A percentile compares a stretch with the other conserved stretches of the same genome.
Evolutionary conservation across 1,139 yeast species (phyloP).

Genomic region (Pichia norvegensis): DNA sequence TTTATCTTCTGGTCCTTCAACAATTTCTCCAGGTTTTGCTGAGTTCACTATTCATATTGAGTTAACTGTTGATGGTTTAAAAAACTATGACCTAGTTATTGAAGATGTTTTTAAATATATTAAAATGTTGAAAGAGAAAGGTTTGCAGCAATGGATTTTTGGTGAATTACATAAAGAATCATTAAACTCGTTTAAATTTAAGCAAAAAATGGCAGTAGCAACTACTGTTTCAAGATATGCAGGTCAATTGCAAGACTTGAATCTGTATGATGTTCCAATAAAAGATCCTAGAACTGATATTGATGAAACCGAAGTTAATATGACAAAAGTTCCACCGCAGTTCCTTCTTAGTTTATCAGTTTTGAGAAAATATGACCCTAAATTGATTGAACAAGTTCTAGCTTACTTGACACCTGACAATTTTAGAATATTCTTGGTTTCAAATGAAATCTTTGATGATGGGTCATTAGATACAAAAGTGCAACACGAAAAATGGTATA

Average conservation of each 20-base stretch:
- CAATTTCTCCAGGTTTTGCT: conserved; percentile 63
- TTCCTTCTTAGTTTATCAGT: conserved; percentile 47
- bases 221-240: conserved; percentile 46
- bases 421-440: conserved; percentile 51
- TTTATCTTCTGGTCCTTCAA: conserved; percentile 66
- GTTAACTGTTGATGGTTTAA: conserved; percentile 65
- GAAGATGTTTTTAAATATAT: conserved; percentile 63
- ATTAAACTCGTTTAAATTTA: conserved; percentile 42
- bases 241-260: conserved; percentile 35
- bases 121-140: conserved; percentile 42
- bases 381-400: conserved; percentile 44
- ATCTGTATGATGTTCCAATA: conserved; percentile 43
- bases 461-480: conserved; percentile 20
- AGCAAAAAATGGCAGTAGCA: conserved; percentile 43
- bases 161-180: conserved; percentile 42
- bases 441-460: conserved; percentile 36
- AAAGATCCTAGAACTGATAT: conserved; percentile 44
- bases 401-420: conserved; percentile 48
- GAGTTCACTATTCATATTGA: conserved; percentile 63
- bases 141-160: conserved; percentile 56
- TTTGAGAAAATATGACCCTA: conserved; percentile 51
- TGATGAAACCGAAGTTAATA: neutral
- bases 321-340: conserved; percentile 51
- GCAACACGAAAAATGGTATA: conserved; percentile 72
- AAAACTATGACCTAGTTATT: conserved; percentile 54